Evolutionary conservation across 2,329 filamentous ascomycete species (phyloP), one percentile per base, ranked within the genome.

Genomic region (Knufia fluminis): DNA sequence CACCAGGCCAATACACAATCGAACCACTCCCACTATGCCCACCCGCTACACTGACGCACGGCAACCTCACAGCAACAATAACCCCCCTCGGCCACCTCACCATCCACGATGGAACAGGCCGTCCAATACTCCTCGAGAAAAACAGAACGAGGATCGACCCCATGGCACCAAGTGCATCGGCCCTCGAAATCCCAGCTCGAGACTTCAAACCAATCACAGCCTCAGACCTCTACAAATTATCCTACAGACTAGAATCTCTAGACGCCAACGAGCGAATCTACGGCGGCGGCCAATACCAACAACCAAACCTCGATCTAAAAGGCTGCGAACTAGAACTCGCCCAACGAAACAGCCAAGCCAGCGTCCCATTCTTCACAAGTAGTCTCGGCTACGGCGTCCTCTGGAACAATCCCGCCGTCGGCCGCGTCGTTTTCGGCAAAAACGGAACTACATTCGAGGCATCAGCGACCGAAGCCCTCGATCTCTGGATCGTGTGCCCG

Each of bases 221-320:
- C 4, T 64, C 68, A 1, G 70, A 71, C 35, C 71, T 76, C 48
- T 82, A 77, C 57, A 72, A 78, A 46, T 64, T 83, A 7, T 82
- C 77, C 0, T 67, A 74, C 55, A 70, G 80, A 0, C 72, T 83
- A 47, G 80, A 83, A 60, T 76, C 74, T 1, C 59, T 76, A 46
- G 62, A 74, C 47, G 63, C 66, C 0, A 66, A 74, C 16, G 80
- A 84, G 60, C 77, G 74, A 59, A 75, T 84, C n/a, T 84, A 73
- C 57, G 80, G 80, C 17, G 83, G 83, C 79, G 80, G 80, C 0
- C 80, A 84, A 62, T 83, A 84, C 52, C 80, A 84, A 57, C 79
- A 84, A 55, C 75, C 77, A 0, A 72, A 69, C 46, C 66, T 84
- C n/a, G 71, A 83, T 58, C 68, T 83, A 43, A 83, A 83, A 56